Percentiles rank a stretch among this genome's conserved stretches.
Conservation (phyloP, 352 stramenopile genomes). For the Albugo candida region DNA sequence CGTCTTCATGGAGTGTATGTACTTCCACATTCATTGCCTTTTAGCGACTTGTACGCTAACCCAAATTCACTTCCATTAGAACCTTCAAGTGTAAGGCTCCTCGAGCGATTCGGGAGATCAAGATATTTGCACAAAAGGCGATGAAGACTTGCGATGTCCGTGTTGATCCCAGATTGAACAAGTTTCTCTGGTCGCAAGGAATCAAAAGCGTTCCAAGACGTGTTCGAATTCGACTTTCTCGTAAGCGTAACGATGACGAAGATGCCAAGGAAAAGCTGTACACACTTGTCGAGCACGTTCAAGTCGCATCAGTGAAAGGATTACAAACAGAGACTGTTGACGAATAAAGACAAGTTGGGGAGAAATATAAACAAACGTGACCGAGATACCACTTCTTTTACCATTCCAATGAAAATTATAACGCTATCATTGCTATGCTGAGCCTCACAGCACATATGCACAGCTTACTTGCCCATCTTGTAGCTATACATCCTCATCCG, state of each 20-base stretch:
- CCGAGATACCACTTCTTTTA: no score
- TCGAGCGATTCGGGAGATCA: constrained; percentile 93
- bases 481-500: constrained; percentile 5
- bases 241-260: constrained; percentile 98
- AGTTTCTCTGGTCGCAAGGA: constrained; percentile 95
- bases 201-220: constrained; percentile 95
- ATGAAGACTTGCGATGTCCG: constrained; percentile 97
- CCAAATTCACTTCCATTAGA: constrained; percentile 11
- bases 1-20: constrained; percentile 80
- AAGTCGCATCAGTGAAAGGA: constrained; percentile 92
- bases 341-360: constrained; percentile 27
- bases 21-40: constrained; percentile 19
- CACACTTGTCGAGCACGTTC: constrained; percentile 95
- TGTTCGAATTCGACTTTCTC: constrained; percentile 93
- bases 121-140: constrained; percentile 91
- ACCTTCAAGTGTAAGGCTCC: constrained; percentile 97
- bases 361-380: no score
- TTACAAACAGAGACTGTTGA: constrained; percentile 93
- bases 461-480: no score
- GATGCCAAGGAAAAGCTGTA: constrained; percentile 98
- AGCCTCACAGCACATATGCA: no score
- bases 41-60: constrained; percentile 4
- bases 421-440: no score
- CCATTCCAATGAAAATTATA: no score
- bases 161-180: constrained; percentile 93